Conservation (phyloP, 2,329 filamentous ascomycete genomes). For the Purpureocillium lavendulum region DNA sequence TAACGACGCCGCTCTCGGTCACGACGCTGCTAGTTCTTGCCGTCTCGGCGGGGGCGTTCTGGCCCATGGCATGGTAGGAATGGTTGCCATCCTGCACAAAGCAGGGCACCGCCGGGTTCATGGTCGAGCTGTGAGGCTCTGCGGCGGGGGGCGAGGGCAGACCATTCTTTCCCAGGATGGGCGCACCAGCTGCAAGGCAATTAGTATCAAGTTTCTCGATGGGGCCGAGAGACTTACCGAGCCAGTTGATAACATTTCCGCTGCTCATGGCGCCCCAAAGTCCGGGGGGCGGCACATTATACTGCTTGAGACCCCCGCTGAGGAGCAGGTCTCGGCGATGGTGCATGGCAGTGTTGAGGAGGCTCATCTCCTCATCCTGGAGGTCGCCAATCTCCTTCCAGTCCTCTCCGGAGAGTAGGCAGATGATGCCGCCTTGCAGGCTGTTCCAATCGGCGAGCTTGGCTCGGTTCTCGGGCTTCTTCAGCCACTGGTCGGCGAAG, state of each 20-base stretch:
- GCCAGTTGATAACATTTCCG: conserved; percentile 25
- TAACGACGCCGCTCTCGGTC: conserved; percentile 4
- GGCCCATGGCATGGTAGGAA: conserved; percentile 13
- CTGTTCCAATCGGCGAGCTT: conserved; percentile 23
- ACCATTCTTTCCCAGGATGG: conserved; percentile 16
- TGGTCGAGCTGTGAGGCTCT: conserved; percentile 10
- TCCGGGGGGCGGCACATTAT: conserved; percentile 12
- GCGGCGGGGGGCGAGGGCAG: conserved; percentile 17
- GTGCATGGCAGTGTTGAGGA: conserved; percentile 23
- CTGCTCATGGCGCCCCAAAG: conserved; percentile 16
- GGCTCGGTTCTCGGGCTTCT: conserved; percentile 15
- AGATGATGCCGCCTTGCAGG: conserved; percentile 15
- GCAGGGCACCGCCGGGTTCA: conserved; percentile 10
- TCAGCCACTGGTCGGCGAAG: conserved; percentile 30
- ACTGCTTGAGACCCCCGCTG: conserved; percentile 4
- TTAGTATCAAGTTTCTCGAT: conserved; percentile 7
- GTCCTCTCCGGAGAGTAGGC: conserved; percentile 17
- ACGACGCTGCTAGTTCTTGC: not conserved
- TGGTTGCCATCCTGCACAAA: conserved; percentile 13
- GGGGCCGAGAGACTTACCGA: conserved; percentile 18
- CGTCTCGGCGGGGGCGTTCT: conserved; percentile 6
- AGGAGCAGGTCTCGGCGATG: conserved; percentile 20
- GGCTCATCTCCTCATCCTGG: conserved; percentile 16
- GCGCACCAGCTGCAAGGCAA: conserved; percentile 17
- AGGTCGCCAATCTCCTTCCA: conserved; percentile 19